A percentile compares a stretch with the other conserved stretches of the same genome.
Evolutionary conservation across 1,284 basidiomycete species (phyloP).

Genomic region (Malassezia equina): DNA sequence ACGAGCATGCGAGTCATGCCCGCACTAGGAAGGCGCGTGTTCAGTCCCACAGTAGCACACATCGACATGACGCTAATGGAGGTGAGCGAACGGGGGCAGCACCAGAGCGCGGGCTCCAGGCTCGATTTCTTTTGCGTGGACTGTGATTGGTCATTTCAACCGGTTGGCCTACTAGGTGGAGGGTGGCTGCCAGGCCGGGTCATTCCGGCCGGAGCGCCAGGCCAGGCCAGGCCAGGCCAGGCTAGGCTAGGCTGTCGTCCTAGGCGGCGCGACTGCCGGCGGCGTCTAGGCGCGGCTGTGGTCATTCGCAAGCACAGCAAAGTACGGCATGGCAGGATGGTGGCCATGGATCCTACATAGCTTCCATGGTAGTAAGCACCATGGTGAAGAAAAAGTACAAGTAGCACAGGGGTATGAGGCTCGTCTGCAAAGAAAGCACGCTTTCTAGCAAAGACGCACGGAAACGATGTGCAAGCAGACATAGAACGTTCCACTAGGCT

Average conservation of each 20-base stretch:
- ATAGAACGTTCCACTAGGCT: neutral
- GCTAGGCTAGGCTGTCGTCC: no score
- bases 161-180: neutral
- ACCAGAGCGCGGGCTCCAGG: neutral
- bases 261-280: no score
- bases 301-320: no score
- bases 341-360: no score
- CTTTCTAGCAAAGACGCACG: neutral
- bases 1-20: neutral
- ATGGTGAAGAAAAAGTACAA: neutral
- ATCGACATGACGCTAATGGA: constrained; percentile 14
- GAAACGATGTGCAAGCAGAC: no score
- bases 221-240: no score
- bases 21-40: constrained; percentile 2
- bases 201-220: neutral
- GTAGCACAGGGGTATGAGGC: neutral
- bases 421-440: neutral
- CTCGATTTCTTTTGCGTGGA: constrained; percentile 1
- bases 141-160: neutral
- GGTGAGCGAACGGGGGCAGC: constrained; percentile 2
- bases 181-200: neutral
- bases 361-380: neutral
- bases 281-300: no score
- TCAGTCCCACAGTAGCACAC: constrained; percentile 13
- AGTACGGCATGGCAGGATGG: neutral